Evolutionary conservation across 208 protist species (phyloP), one percentile per base, ranked within the genome.

Genomic region (Acanthamoeba healyi): DNA sequence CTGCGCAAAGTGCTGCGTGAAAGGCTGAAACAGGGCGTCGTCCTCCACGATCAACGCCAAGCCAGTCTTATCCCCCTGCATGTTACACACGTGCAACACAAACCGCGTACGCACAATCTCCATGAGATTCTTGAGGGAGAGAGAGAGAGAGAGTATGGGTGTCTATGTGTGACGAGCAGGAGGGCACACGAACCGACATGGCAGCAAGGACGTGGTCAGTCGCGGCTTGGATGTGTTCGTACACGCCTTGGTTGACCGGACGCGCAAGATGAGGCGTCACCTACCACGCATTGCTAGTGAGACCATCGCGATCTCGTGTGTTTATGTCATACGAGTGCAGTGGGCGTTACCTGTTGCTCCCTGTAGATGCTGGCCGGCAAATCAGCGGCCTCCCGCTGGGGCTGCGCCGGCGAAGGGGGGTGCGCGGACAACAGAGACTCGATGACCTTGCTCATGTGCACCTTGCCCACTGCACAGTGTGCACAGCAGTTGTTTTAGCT

Each of bases 31-130:
- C 9, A 88, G 29, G 40, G 51, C 49, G 10, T 92, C 86, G 29
- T 92, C 38, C 44, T 92, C 86, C 38, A 72, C 34, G 26, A 92
- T n/a, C 26, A 92, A 5, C 19, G 54, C 86, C 86, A 92, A 22
- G 15, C 15, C n/a, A 2, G 49, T 32, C 56, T 17, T 3, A 6
- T 24, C 40, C 12, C 70, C 40, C 40, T 81, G 38, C 70, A 42
- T 29, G 63, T 72, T n/a, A n/a, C 29, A 74, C 65, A 42, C 65
- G 29, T 34, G 10, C 36, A 2, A 56, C 22, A 17, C 77, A 86
- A n/a, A n/a, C n/a, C n/a, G n/a, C n/a, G n/a, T n/a, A n/a, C n/a
- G n/a, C n/a, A n/a, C n/a, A n/a, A n/a, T n/a, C n/a, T n/a, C n/a
- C n/a, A n/a, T n/a, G n/a, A n/a, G n/a, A n/a, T n/a, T n/a, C n/a